phyloP scores from a whole-genome alignment of 2,329 filamentous ascomycete species.

The Talaromyces marneffei region DNA sequence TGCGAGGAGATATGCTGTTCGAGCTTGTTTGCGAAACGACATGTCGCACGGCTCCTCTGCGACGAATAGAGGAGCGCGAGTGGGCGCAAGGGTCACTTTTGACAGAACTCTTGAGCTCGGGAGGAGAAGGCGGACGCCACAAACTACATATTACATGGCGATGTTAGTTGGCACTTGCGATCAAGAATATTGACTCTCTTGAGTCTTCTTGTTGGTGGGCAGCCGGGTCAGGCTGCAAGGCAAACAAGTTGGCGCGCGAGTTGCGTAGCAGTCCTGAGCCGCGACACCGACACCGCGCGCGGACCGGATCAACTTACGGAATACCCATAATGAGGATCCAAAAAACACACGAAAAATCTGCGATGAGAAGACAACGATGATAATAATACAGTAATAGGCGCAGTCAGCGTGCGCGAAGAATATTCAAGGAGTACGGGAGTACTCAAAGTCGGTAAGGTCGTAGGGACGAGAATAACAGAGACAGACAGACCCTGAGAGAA shows the following conservation, averaged over 20 bases:
- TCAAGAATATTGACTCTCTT: not conserved
- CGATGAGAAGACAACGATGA: not conserved
- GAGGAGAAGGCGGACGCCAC: constrained; percentile 50
- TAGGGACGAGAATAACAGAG: too few relatives aligned
- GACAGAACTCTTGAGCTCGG: constrained; percentile 39
- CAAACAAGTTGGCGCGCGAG: not conserved
- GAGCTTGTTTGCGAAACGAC: constrained; percentile 24
- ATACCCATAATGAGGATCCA: constrained; percentile 33
- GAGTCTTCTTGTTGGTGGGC: not conserved
- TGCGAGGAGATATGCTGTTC: constrained; percentile 21
- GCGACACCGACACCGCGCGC: constrained; percentile 10
- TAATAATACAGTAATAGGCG: not conserved
- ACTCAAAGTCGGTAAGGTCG: not conserved
- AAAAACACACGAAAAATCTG: not conserved
- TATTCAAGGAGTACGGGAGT: not conserved
- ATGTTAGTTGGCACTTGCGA: constrained; percentile 8
- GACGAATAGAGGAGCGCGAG: constrained; percentile 54
- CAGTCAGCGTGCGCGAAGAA: not conserved
- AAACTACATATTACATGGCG: constrained; percentile 35
- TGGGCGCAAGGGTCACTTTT: constrained; percentile 50
- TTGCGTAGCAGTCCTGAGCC: not conserved
- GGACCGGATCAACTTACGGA: constrained; percentile 32
- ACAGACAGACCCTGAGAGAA: not conserved
- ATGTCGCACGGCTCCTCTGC: constrained; percentile 39
- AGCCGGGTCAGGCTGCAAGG: constrained; percentile 15